Evolutionary conservation across 306 rosid species (phyloP).

Genomic region (Quercus gilva): DNA sequence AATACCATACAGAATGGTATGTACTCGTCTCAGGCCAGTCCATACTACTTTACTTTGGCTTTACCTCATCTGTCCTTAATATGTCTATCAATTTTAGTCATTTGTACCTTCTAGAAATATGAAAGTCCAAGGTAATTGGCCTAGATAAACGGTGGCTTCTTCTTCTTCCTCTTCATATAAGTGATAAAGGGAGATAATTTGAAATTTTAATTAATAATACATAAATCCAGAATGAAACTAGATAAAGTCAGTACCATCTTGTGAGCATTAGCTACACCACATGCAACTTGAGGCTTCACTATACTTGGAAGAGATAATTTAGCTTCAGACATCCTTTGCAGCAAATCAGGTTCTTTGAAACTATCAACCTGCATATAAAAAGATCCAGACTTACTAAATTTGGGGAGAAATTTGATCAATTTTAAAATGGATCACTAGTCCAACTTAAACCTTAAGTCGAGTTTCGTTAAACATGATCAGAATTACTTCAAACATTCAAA

Average conservation of each 20-base stretch:
- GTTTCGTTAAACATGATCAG: background rate
- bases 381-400: background rate
- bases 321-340: conserved; percentile 49
- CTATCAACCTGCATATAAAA: conserved; percentile 45
- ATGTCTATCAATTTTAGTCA: background rate
- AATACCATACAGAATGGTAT: no score
- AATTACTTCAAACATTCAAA: background rate
- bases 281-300: conserved; percentile 94
- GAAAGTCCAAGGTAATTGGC: background rate
- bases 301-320: conserved; percentile 72
- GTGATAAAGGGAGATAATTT: background rate
- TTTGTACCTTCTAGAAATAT: background rate
- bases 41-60: background rate
- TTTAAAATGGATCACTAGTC: background rate
- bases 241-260: conserved; percentile 49
- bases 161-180: no score
- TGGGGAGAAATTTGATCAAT: background rate
- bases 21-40: no score
- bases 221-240: conserved; percentile 1
- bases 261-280: conserved; percentile 84
- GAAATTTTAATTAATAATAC: background rate
- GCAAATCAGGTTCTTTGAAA: conserved; percentile 48
- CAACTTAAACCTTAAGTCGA: background rate
- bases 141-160: background rate
- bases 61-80: background rate